Evolutionary conservation across 805 yeast species (phyloP).

Genomic region (Candida arabinofermentans): DNA sequence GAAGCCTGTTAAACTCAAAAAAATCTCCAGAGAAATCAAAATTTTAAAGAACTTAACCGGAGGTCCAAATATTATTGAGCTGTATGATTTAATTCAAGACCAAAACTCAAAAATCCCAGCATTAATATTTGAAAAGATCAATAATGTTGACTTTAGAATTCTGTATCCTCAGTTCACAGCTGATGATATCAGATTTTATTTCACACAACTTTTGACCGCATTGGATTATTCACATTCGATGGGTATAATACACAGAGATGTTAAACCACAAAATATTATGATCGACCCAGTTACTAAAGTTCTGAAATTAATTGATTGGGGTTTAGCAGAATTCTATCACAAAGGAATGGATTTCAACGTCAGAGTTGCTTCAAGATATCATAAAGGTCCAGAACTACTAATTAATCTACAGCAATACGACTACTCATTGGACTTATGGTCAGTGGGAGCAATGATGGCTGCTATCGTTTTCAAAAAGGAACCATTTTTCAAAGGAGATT

Average conservation of each 20-base stretch:
- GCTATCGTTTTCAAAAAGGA: conserved; percentile 84
- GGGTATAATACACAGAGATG: conserved; percentile 95
- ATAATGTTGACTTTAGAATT: conserved; percentile 82
- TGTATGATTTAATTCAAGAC: conserved; percentile 85
- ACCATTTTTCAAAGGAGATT: conserved; percentile 89
- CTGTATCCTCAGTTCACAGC: conserved; percentile 78
- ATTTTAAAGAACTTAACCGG: conserved; percentile 79
- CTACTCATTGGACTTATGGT: conserved; percentile 87
- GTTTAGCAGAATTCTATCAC: conserved; percentile 89
- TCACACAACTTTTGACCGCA: conserved; percentile 77
- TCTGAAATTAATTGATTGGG: conserved; percentile 88
- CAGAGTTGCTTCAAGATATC: conserved; percentile 87
- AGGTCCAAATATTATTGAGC: conserved; percentile 75
- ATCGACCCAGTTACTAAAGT: conserved; percentile 66
- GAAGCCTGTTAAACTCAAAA: conserved; percentile 90
- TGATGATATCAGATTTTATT: conserved; percentile 75
- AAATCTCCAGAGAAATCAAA: conserved; percentile 86
- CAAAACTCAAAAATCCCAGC: conserved; percentile 84
- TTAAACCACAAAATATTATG: conserved; percentile 92
- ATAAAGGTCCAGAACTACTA: conserved; percentile 87
- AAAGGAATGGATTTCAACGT: conserved; percentile 87
- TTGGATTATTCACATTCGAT: conserved; percentile 86
- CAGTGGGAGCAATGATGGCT: conserved; percentile 88
- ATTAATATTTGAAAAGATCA: conserved; percentile 77
- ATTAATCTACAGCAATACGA: conserved; percentile 82